These are phyloP conservation scores for Naganishia randhawae DNA, from an alignment of 768 basidiomycete species.

Conservation along the genomic window DNA sequence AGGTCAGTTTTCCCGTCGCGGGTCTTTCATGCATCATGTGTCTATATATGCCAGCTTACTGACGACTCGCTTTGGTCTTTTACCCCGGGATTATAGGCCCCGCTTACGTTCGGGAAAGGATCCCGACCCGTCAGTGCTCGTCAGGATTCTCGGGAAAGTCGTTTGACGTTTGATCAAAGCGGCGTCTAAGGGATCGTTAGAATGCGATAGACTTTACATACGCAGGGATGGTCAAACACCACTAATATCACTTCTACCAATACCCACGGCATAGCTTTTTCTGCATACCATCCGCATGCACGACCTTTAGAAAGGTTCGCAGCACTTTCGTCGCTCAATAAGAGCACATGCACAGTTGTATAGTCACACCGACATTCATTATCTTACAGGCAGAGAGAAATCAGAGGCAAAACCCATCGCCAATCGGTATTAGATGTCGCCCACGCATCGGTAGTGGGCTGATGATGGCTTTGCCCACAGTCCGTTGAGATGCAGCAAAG, in stretches of 20 bases:
- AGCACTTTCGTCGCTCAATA: background rate
- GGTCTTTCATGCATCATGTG: too few species aligned
- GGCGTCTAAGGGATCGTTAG: background rate
- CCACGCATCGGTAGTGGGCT: too few species aligned
- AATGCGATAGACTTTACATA: background rate
- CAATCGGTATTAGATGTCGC: too few species aligned
- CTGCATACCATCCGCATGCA: background rate
- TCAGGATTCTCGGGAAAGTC: background rate
- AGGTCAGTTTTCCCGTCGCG: constrained; percentile 29
- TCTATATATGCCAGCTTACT: too few species aligned
- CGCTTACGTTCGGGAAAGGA: constrained; percentile 9
- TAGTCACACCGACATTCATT: background rate
- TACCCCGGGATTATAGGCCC: background rate
- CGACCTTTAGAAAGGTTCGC: background rate
- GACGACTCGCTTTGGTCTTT: background rate
- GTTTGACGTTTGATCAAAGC: background rate
- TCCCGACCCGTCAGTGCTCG: constrained; percentile 5
- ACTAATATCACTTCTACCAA: background rate
- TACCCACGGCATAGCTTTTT: background rate
- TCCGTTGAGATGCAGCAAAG: too few species aligned
- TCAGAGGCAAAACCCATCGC: too few species aligned
- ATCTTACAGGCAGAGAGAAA: background rate
- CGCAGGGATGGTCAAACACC: too few species aligned
- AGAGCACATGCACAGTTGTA: background rate
- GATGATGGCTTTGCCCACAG: too few species aligned